Evolutionary conservation across 2,329 filamentous ascomycete species (phyloP), one percentile per base, ranked within the genome.

Genomic region (Fusarium poae): DNA sequence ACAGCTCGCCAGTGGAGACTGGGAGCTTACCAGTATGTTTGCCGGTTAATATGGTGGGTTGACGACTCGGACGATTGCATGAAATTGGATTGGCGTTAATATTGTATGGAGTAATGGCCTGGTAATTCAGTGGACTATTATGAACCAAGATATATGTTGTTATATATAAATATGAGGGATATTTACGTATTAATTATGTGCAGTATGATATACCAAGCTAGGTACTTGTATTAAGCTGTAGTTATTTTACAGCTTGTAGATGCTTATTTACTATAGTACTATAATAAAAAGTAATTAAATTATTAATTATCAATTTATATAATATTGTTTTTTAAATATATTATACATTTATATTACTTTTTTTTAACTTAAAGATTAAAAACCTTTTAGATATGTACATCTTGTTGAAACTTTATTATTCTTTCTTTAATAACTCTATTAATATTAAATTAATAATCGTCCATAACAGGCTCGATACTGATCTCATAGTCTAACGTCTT

Each of bases 1-100:
- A 32, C 73, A 75, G 55, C 53, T 73, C 34, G 73, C 73, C 13
- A 75, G 72, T 27, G 73, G 73, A 45, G 73, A 75, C 16, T 75
- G 73, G 73, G 68, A 75, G 44, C 64, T 75, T 15, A 74, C 71
- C 16, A 75, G 73, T 48, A 75, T 75, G 73, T 72, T 75, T 60
- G 71, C 72, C 20, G 62, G 68, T 45, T 74, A 66, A 56, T 30
- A 34, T 29, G 23, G 34, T 21, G 35, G 32, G 20, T 16, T 46
- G 50, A 64, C 30, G 45, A 46, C 39, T 51, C 42, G 57, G 40
- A 59, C 21, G 52, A 56, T 49, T 65, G 23, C 54, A 61, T 60
- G 54, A 65, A 48, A 51, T 55, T 65, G 60, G 40, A 59, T 30
- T 44, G 69, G 44, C 49, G 60, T 67, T 70, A 43, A 62, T 54